Percentiles rank a stretch among this genome's conserved stretches.
These are phyloP conservation scores for Kwoniella dendrophila DNA, from an alignment of 768 basidiomycete genomes.

Conservation along the genomic window DNA sequence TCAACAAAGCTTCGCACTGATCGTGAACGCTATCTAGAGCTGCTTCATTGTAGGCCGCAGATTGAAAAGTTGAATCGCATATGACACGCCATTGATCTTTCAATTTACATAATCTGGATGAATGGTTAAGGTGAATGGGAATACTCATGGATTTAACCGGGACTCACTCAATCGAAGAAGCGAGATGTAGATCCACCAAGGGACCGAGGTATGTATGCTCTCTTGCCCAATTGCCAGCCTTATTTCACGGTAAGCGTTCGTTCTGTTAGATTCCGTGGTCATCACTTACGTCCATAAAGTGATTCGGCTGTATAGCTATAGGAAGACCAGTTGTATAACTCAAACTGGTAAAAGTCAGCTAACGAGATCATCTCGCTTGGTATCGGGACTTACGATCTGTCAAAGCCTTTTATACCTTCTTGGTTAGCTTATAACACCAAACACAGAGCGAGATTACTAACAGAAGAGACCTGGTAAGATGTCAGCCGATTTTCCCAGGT, in stretches of 20 bases:
- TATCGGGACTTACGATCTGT: constrained; percentile 28
- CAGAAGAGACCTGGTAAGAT: constrained; percentile 30
- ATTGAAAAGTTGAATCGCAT: constrained; percentile 18
- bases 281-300: constrained; percentile 29
- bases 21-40: constrained; percentile 27
- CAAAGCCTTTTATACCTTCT: constrained; percentile 23
- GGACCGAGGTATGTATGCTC: constrained; percentile 32
- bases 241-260: too few species aligned
- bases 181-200: constrained; percentile 37
- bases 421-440: neutral
- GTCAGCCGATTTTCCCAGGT: neutral
- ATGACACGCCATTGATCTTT: constrained; percentile 41
- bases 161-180: constrained; percentile 33
- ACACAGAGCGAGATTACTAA: constrained; percentile 5
- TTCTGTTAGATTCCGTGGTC: neutral
- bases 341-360: constrained; percentile 7
- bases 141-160: neutral
- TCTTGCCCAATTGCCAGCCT: constrained; percentile 36
- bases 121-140: neutral
- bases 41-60: constrained; percentile 22
- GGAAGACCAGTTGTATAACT: constrained; percentile 31
- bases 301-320: constrained; percentile 23
- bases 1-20: constrained; percentile 30
- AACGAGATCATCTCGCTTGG: neutral
- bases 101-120: constrained; percentile 32